Evolutionary conservation across 1,139 yeast genomes (phyloP).

Genomic region (Taphrina flavorubra): DNA sequence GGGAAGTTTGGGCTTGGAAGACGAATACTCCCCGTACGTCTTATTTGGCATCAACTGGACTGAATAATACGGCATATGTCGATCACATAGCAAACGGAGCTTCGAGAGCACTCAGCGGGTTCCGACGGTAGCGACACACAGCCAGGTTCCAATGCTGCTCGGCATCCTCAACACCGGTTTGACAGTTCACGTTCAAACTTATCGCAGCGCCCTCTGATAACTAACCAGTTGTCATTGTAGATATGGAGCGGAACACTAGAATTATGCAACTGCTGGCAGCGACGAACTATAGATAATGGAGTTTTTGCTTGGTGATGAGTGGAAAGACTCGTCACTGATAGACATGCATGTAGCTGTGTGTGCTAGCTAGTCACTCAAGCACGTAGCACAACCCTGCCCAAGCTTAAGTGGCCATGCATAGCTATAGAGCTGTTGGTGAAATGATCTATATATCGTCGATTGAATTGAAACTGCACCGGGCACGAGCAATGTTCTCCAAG

Average conservation of each 20-base stretch:
- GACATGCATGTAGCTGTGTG: not conserved
- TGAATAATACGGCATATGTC: constrained; percentile 6
- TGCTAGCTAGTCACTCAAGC: not conserved
- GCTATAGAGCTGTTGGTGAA: no score
- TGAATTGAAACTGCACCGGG: no score
- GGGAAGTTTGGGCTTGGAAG: constrained; percentile 39
- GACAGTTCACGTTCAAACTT: no score
- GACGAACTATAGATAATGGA: not conserved
- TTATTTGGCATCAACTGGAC: constrained; percentile 30
- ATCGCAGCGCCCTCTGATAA: no score
- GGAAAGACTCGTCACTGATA: no score
- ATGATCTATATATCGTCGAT: no score
- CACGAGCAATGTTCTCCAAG: not conserved
- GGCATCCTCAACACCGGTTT: no score
- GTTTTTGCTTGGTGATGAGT: not conserved
- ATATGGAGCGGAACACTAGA: constrained; percentile 5
- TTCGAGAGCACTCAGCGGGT: not conserved
- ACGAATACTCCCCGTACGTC: constrained; percentile 39
- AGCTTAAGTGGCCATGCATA: no score
- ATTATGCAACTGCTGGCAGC: not conserved
- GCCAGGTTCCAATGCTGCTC: no score
- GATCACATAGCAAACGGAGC: no score
- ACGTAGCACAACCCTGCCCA: no score
- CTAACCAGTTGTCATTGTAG: not conserved
- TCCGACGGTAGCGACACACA: no score